A percentile compares a stretch with the other conserved stretches of the same genome.
Conservation (phyloP, 208 protist genomes). For the Spironucleus salmonicida region DNA sequence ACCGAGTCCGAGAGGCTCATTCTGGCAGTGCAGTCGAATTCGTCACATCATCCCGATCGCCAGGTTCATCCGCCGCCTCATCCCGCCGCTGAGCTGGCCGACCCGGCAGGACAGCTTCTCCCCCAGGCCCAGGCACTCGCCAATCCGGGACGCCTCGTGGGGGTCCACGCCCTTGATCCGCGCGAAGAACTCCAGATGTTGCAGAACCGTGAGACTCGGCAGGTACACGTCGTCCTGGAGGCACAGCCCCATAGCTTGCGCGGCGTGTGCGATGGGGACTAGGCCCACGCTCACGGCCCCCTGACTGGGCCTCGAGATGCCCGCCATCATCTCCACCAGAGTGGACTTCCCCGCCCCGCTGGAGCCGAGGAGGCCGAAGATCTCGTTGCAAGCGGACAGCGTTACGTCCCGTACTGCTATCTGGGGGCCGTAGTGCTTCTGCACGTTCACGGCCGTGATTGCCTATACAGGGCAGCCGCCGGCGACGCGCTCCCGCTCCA, state of each 20-base stretch:
- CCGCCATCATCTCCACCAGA: conserved; percentile 5
- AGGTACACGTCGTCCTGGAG: conserved; percentile 13
- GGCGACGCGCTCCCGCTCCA: neutral
- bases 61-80: too few relatives aligned
- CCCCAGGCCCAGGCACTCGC: too few relatives aligned
- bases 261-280: neutral
- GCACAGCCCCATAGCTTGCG: neutral
- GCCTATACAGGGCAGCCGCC: neutral
- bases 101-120: too few relatives aligned
- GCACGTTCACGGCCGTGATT: neutral
- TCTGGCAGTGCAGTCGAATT: too few relatives aligned
- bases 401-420: neutral
- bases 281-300: neutral
- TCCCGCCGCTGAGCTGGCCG: too few relatives aligned
- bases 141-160: too few relatives aligned
- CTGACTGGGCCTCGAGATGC: neutral
- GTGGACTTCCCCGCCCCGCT: conserved; percentile 27
- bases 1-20: too few relatives aligned
- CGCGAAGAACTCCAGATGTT: too few relatives aligned
- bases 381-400: too few relatives aligned
- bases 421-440: neutral
- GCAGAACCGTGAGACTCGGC: too few relatives aligned
- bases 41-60: too few relatives aligned
- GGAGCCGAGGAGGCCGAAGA: conserved; percentile 20
- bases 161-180: too few relatives aligned